Evolutionary conservation across 208 protist genomes (phyloP), one percentile per base, ranked within the genome.

Genomic region (Lotmaria passim): DNA sequence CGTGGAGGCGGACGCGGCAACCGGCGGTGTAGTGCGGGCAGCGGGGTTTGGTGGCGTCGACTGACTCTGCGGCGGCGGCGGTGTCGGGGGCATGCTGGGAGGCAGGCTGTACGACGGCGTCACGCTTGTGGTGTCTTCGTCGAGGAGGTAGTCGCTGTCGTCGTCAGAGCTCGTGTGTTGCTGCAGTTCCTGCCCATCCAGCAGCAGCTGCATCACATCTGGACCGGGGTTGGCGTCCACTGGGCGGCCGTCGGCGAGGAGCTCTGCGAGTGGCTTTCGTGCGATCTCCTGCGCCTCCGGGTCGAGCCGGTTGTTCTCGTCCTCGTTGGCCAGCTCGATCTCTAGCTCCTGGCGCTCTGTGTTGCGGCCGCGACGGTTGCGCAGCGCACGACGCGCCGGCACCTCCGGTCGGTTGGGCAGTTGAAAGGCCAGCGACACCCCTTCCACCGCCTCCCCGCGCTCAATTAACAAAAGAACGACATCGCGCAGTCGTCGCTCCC

Each of bases 171-270:
- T 51, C 7, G 44, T 38, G 34, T 60, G 31, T 26, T 24, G 60
- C n/a, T 44, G 28, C 19, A 80, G 26, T 31, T 83, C 77, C 23
- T 78, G 68, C 7, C 81, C 77, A 47, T 86, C 73, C 14, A 86
- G 69, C 36, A 87, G 68, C 36, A 87, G 46, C 47, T 87, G 78
- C 82, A 87, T 81, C 36, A 87, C 77, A 52, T 87, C 82, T 28
- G 82, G 82, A 1, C 78, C 82, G 0, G 66, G 65, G 19, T 64
- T 59, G 0, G 78, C 79, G 19, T 84, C 74, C 57, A 17, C 44
- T 0, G 82, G 82, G 15, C 82, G 78, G 23, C 82, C 82, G 38
- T 81, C 53, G 17, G 53, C 62, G 10, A 87, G 69, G 23, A 84
- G 66, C 43, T 81, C 69, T 1, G 36, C 3, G 3, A 87, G 72